Percentiles rank a stretch among this genome's conserved stretches.
phyloP scores from a whole-genome alignment of 2,329 filamentous ascomycete species.

The Cryphonectria radicalis region DNA sequence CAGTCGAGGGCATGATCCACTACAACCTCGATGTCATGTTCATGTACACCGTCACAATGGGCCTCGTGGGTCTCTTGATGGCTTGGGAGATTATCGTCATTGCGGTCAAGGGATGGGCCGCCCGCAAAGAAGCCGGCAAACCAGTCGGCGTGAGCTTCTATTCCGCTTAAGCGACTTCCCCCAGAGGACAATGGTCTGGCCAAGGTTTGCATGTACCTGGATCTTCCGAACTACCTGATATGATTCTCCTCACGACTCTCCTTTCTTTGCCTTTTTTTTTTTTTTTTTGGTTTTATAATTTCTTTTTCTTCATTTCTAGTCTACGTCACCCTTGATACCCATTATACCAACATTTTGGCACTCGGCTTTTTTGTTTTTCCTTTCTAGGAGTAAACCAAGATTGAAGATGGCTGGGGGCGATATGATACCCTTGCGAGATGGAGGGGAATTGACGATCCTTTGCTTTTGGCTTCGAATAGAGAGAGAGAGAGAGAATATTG shows the following conservation, averaged over 20 bases:
- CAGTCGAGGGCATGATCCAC: constrained; percentile 74
- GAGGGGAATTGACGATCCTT: background rate
- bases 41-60: constrained; percentile 86
- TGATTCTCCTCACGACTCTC: background rate
- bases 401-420: constrained; percentile 5
- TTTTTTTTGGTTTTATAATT: background rate
- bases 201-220: background rate
- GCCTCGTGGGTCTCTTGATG: constrained; percentile 81
- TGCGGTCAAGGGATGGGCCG: constrained; percentile 86
- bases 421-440: constrained; percentile 13
- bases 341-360: constrained; percentile 21
- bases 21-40: constrained; percentile 89
- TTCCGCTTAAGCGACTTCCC: constrained; percentile 9
- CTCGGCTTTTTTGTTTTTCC: background rate
- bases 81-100: constrained; percentile 79
- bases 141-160: constrained; percentile 18
- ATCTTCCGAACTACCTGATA: background rate
- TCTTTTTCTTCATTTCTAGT: constrained; percentile 10
- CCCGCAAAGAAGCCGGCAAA: constrained; percentile 48
- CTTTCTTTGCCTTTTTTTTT: background rate
- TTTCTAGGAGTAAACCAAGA: constrained; percentile 6
- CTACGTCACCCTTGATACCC: constrained; percentile 27
- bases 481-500: too few relatives aligned
- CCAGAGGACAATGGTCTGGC: background rate
- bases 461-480: background rate